phyloP scores from a whole-genome alignment of 345 rosid genomes.

The Rhodomyrtus tomentosa region DNA sequence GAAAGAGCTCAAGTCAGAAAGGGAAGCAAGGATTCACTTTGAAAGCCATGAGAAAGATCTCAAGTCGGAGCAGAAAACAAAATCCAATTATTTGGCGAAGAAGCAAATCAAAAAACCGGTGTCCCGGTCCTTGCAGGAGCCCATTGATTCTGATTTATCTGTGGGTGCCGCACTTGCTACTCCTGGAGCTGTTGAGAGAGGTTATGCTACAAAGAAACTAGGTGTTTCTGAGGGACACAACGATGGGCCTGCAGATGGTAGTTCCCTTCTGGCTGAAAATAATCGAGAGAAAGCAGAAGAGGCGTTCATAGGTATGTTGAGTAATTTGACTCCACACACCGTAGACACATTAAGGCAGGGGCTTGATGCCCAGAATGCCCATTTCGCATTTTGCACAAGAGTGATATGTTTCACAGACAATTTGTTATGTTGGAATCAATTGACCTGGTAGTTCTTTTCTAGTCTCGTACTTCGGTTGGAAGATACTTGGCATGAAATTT shows the following conservation, averaged over 20 bases:
- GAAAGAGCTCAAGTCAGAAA: constrained; percentile 41
- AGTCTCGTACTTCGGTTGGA: not conserved
- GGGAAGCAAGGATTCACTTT: constrained; percentile 32
- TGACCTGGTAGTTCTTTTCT: not conserved
- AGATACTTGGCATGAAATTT: not conserved
- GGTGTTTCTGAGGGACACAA: constrained; percentile 36
- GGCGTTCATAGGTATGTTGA: constrained; percentile 42
- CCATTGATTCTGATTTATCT: constrained; percentile 50
- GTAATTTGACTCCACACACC: not conserved
- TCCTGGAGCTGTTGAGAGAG: constrained; percentile 36
- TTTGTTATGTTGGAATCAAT: not conserved
- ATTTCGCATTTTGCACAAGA: not conserved
- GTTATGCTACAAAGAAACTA: constrained; percentile 24
- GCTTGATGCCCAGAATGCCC: not conserved
- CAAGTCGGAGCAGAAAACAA: constrained; percentile 32
- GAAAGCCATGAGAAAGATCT: constrained; percentile 43
- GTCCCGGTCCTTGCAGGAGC: constrained; percentile 30
- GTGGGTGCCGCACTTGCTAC: constrained; percentile 49
- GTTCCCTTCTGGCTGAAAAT: constrained; percentile 29
- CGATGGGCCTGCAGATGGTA: constrained; percentile 39
- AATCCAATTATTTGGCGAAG: constrained; percentile 27
- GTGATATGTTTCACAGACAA: not conserved
- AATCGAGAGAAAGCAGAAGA: constrained; percentile 60
- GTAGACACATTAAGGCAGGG: not conserved
- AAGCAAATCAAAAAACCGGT: constrained; percentile 53